phyloP scores from a whole-genome alignment of 192 early-diverging fungal species.

The Coemansia sp. region DNA sequence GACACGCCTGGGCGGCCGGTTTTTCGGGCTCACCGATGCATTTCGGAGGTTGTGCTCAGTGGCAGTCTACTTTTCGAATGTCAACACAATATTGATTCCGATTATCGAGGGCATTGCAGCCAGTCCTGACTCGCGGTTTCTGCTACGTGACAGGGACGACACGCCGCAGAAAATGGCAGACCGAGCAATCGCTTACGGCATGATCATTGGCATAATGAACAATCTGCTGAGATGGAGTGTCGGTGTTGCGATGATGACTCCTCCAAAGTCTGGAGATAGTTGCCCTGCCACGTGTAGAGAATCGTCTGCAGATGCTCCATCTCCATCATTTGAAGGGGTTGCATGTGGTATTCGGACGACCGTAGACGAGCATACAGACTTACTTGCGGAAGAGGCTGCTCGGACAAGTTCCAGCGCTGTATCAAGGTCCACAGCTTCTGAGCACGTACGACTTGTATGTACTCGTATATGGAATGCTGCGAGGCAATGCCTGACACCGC shows the following conservation, averaged over 20 bases:
- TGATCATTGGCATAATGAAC: conserved; percentile 73
- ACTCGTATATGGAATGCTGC: conserved; percentile 5
- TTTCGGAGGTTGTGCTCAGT: conserved; percentile 63
- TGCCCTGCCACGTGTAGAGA: not conserved
- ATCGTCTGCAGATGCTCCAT: not conserved
- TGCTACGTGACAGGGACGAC: conserved; percentile 41
- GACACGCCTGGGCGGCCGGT: conserved; percentile 20
- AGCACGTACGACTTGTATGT: not conserved
- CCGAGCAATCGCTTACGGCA: conserved; percentile 74
- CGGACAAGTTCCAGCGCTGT: not conserved
- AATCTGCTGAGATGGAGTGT: conserved; percentile 77
- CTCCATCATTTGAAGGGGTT: not conserved
- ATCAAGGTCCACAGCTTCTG: not conserved
- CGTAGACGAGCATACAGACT: not conserved
- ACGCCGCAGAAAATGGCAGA: conserved; percentile 31
- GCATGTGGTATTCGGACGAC: not conserved
- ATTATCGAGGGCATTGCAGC: conserved; percentile 58
- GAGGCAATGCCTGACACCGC: conserved; percentile 24
- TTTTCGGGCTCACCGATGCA: conserved; percentile 46
- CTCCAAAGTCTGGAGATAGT: not conserved
- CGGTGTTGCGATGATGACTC: conserved; percentile 61
- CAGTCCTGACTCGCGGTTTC: conserved; percentile 43
- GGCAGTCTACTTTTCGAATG: conserved; percentile 67
- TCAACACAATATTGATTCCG: conserved; percentile 70
- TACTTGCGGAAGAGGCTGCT: not conserved